Conservation (phyloP, 2,329 filamentous ascomycete genomes). For the Xylariomycetidae sp. region DNA sequence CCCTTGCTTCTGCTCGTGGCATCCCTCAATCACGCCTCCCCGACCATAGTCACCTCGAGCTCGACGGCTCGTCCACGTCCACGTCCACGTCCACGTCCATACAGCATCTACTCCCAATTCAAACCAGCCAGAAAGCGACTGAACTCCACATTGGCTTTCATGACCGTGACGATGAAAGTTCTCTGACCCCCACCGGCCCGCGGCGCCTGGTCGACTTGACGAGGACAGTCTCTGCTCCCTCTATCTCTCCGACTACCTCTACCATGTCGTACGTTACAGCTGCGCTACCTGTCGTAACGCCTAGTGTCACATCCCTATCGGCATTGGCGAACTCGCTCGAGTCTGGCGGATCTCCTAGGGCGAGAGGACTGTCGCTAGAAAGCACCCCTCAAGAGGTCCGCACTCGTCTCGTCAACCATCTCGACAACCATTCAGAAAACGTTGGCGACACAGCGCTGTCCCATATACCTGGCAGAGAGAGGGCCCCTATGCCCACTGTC, state of each 20-base stretch:
- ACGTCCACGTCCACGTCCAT: too few species aligned
- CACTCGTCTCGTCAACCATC: slow-evolving; percentile 23
- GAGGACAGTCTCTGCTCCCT: slow-evolving; percentile 26
- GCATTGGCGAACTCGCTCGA: too few species aligned
- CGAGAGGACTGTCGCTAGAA: slow-evolving; percentile 36
- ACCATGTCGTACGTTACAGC: slow-evolving; percentile 13
- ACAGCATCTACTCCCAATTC: too few species aligned
- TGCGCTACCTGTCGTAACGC: slow-evolving; percentile 19
- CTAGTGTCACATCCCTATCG: slow-evolving; percentile 29
- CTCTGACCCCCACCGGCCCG: slow-evolving; percentile 32
- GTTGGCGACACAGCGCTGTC: slow-evolving; percentile 30
- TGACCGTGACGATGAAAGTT: slow-evolving; percentile 30
- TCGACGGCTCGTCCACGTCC: too few species aligned
- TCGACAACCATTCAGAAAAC: slow-evolving; percentile 21
- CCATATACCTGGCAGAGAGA: slow-evolving; percentile 10
- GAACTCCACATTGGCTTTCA: slow-evolving; percentile 30
- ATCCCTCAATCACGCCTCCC: too few species aligned
- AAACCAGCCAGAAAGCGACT: slow-evolving; percentile 14
- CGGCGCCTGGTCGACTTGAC: slow-evolving; percentile 27
- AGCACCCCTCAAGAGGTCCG: slow-evolving; percentile 37
- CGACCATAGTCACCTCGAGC: too few species aligned
- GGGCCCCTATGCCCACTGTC: slow-evolving; percentile 7
- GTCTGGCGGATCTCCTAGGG: too few species aligned
- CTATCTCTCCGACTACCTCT: slow-evolving; percentile 16
- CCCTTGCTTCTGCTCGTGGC: slow-evolving; percentile 54